phyloP scores from a whole-genome alignment of 2,329 filamentous ascomycete genomes.

The Decorospora gaudefroyi region DNA sequence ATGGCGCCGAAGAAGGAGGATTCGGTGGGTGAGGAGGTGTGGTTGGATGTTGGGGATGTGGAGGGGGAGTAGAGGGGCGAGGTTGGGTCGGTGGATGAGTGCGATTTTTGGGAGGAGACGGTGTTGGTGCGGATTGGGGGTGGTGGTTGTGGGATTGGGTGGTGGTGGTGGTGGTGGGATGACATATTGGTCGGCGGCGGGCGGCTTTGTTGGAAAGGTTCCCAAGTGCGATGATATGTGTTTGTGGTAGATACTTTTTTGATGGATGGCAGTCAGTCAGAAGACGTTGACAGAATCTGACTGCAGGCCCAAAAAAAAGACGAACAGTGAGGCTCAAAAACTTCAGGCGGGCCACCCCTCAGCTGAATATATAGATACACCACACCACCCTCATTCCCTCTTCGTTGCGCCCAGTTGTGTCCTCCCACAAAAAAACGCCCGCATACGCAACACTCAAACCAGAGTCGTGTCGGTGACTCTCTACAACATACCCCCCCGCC shows the following conservation, averaged over 20 bases:
- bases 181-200: slow-evolving; percentile 22
- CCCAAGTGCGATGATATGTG: no score
- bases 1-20: slow-evolving; percentile 46
- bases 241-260: slow-evolving; percentile 9
- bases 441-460: slow-evolving; percentile 29
- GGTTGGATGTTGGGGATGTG: slow-evolving; percentile 29
- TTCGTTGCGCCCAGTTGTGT: slow-evolving; percentile 16
- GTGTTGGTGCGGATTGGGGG: slow-evolving; percentile 41
- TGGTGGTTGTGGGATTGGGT: no score
- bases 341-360: no score
- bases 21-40: slow-evolving; percentile 33
- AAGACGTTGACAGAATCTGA: slow-evolving; percentile 5
- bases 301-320: slow-evolving; percentile 28
- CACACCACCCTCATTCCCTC: slow-evolving; percentile 12
- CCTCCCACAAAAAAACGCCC: slow-evolving; percentile 29
- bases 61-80: slow-evolving; percentile 30
- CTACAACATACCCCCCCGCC: neutral
- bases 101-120: slow-evolving; percentile 31
- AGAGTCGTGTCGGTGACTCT: slow-evolving; percentile 38
- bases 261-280: slow-evolving; percentile 4
- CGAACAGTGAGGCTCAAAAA: slow-evolving; percentile 29
- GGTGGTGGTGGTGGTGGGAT: slow-evolving; percentile 34
- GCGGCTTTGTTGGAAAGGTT: no score
- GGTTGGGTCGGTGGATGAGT: slow-evolving; percentile 31
- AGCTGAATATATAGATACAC: slow-evolving; percentile 23